phyloP scores from a whole-genome alignment of 2,329 filamentous ascomycete species.

The Aureobasidium sp. region DNA sequence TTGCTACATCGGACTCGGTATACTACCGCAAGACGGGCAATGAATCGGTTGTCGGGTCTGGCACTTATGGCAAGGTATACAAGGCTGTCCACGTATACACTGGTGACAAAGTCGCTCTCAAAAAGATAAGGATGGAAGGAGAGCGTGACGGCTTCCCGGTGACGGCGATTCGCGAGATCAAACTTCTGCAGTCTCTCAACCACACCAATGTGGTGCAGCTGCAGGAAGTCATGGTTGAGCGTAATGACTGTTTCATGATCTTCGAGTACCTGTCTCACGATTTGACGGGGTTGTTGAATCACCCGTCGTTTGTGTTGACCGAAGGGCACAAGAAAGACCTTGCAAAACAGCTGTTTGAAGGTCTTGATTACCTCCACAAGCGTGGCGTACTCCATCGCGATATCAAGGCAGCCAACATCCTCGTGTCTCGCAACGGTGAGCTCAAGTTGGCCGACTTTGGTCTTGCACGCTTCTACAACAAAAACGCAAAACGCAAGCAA shows the following conservation, averaged over 20 bases:
- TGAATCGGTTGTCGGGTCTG: constrained; percentile 89
- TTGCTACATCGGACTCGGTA: constrained; percentile 74
- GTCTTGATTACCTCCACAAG: constrained; percentile 84
- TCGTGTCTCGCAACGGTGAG: constrained; percentile 81
- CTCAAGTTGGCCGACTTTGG: constrained; percentile 95
- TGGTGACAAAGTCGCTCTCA: constrained; percentile 71
- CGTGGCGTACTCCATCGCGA: constrained; percentile 93
- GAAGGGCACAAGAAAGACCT: constrained; percentile 85
- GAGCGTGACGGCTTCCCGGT: constrained; percentile 87
- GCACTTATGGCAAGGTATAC: constrained; percentile 93
- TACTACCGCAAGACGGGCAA: constrained; percentile 96
- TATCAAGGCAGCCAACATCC: constrained; percentile 96
- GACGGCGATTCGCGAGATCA: constrained; percentile 84
- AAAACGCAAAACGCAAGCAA: constrained; percentile 60
- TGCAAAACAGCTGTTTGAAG: constrained; percentile 85
- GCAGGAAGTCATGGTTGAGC: constrained; percentile 94
- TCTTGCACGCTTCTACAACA: constrained; percentile 90
- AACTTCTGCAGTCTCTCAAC: constrained; percentile 76
- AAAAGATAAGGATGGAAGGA: constrained; percentile 88
- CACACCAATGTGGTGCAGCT: constrained; percentile 76
- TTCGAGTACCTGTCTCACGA: constrained; percentile 98
- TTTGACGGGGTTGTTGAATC: constrained; percentile 86
- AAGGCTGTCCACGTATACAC: constrained; percentile 92
- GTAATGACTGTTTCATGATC: constrained; percentile 98
- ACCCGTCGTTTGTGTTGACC: constrained; percentile 81